Percentiles rank a stretch among this genome's conserved stretches.
Conservation (phyloP, 768 basidiomycete genomes). For the Panaeolus cyanescens region DNA sequence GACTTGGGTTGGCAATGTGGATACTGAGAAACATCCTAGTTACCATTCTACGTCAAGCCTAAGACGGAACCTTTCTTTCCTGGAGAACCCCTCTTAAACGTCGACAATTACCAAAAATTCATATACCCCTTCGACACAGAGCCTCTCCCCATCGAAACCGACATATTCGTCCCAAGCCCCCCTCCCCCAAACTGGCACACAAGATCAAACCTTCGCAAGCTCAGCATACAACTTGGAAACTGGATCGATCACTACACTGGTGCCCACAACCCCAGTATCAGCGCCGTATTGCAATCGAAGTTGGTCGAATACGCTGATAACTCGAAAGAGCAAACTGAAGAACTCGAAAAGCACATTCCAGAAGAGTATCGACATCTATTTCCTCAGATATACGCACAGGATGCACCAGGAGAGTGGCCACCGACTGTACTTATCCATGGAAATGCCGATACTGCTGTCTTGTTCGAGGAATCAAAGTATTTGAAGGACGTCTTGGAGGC, state of each 20-base stretch:
- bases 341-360: slow-evolving; percentile 29
- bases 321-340: not conserved
- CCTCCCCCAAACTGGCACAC: not conserved
- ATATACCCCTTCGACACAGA: slow-evolving; percentile 41
- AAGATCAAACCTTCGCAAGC: slow-evolving; percentile 20
- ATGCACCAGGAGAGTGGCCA: slow-evolving; percentile 37
- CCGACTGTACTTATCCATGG: slow-evolving; percentile 54
- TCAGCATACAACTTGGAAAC: slow-evolving; percentile 60
- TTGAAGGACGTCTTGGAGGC: slow-evolving; percentile 34
- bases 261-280: slow-evolving; percentile 50
- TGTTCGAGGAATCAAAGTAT: slow-evolving; percentile 37
- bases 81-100: slow-evolving; percentile 57
- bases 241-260: slow-evolving; percentile 63
- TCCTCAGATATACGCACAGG: slow-evolving; percentile 45
- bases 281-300: slow-evolving; percentile 18
- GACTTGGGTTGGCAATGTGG: no score
- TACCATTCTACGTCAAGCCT: slow-evolving; percentile 47
- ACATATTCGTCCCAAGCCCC: not conserved
- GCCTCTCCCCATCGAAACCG: slow-evolving; percentile 10
- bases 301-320: not conserved
- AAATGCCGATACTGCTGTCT: slow-evolving; percentile 47
- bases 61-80: slow-evolving; percentile 55
- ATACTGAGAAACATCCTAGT: no score
- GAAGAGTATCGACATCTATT: slow-evolving; percentile 38
- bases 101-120: slow-evolving; percentile 45